These are phyloP conservation scores for Ophiostoma tasmaniense DNA, from an alignment of 2,329 filamentous ascomycete genomes.

Conservation along the genomic window DNA sequence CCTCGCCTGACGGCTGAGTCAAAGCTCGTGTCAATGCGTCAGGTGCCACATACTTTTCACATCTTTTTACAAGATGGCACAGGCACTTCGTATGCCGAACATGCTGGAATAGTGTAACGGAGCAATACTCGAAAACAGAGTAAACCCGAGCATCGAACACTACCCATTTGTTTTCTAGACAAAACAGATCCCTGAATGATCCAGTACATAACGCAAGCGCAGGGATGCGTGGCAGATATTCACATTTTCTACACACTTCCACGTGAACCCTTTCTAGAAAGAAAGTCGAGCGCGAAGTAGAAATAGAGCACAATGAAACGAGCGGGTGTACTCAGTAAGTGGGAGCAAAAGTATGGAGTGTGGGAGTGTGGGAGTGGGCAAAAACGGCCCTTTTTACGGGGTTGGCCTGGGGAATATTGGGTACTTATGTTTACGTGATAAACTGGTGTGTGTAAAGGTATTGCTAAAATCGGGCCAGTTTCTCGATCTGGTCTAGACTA, in stretches of 20 bases:
- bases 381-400: slow-evolving; percentile 8
- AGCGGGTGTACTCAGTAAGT: background rate
- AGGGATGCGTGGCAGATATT: background rate
- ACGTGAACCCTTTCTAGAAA: background rate
- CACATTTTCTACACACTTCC: background rate
- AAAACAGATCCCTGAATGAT: background rate
- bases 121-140: background rate
- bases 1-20: background rate
- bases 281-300: background rate
- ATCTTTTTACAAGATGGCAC: background rate
- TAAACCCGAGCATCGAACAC: background rate
- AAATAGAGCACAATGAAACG: background rate
- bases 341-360: background rate
- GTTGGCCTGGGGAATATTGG: background rate
- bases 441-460: background rate
- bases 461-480: background rate
- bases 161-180: background rate
- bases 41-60: background rate
- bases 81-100: background rate
- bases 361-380: background rate
- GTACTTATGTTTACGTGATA: background rate
- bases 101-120: background rate
- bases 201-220: background rate
- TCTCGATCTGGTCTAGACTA: background rate
- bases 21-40: background rate